A percentile compares a stretch with the other conserved stretches of the same genome.
These are phyloP conservation scores for Rhodotorula kratochvilovae DNA, from an alignment of 768 basidiomycete genomes.

Conservation along the genomic window DNA sequence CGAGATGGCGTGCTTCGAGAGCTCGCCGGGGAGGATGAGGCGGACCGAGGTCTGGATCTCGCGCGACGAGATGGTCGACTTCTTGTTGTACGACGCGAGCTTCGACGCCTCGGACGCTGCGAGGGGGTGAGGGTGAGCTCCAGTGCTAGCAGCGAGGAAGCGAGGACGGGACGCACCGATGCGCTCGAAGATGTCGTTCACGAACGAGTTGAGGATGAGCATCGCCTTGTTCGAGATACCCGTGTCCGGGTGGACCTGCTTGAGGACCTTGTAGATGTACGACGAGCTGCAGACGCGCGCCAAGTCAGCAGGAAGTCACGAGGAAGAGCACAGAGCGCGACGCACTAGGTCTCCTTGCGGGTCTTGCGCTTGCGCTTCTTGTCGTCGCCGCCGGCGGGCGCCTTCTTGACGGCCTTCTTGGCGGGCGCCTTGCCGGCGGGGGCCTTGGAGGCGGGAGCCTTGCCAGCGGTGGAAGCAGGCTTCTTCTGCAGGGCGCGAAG, in stretches of 20 bases:
- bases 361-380: constrained; percentile 54
- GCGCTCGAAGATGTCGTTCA: constrained; percentile 90
- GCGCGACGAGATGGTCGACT: constrained; percentile 96
- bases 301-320: constrained; percentile 36
- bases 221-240: constrained; percentile 98
- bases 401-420: constrained; percentile 44
- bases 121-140: background rate
- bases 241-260: constrained; percentile 96
- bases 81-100: constrained; percentile 95
- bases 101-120: constrained; percentile 60
- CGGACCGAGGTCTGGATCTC: constrained; percentile 97
- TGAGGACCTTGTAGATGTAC: constrained; percentile 91
- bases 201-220: constrained; percentile 86
- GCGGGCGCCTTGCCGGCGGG: constrained; percentile 40
- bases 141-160: background rate
- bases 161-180: constrained; percentile 49
- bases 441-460: constrained; percentile 49
- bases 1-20: constrained; percentile 84
- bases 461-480: constrained; percentile 56
- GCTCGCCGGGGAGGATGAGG: constrained; percentile 90
- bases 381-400: constrained; percentile 49
- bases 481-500: constrained; percentile 39
- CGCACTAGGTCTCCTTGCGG: constrained; percentile 74
- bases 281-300: constrained; percentile 48
- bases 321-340: background rate